Evolutionary conservation across 371 early-diverging fungal species (phyloP), one percentile per base, ranked within the genome.

Genomic region (Mortierella sp.): DNA sequence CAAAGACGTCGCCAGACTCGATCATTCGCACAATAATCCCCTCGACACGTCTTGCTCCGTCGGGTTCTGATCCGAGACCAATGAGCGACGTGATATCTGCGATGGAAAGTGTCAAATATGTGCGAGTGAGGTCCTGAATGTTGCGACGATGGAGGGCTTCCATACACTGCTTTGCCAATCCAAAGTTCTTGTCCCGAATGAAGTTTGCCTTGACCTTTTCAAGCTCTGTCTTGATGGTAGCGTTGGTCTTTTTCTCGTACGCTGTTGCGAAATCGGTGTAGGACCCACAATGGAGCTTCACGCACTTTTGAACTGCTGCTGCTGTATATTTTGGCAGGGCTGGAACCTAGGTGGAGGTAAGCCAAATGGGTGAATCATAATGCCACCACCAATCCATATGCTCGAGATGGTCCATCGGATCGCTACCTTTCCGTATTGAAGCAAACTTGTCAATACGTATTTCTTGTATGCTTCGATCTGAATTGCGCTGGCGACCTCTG

Each of bases 391-490:
- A 24, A 6, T 7, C 22, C 6, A 24, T 7, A 46, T 22, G 16
- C 22, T 3, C 6, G 22, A 46, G 16, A 4, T 28, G 8, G 16
- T 8, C 21, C 10, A 12, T 2, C 8, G 16, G 14, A 9, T 2
- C 2, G 2, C 54, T 63, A 87, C 79, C 50, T 77, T 71, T 22
- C 92, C 93, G 29, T 86, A 54, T 3, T 76, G 74, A 22, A 92
- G 84, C 46, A 93, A 76, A 9, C 88, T 87, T 14, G 85, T 83
- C 27, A 94, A 80, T 7, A 88, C 67, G 61, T 73, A 89, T 54
- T 91, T 91, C 51, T 91, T 90, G 84, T 90, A 88, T 0, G 92
- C 89, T 59, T 91, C 91, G 16, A 94, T 66, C 68, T 93, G 93
- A 52, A 95, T 92, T n/a, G 84, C 83, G 48, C 92, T 92, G 1